phyloP scores from a whole-genome alignment of 2,329 filamentous ascomycete genomes.

The Colletotrichum endophyticum region DNA sequence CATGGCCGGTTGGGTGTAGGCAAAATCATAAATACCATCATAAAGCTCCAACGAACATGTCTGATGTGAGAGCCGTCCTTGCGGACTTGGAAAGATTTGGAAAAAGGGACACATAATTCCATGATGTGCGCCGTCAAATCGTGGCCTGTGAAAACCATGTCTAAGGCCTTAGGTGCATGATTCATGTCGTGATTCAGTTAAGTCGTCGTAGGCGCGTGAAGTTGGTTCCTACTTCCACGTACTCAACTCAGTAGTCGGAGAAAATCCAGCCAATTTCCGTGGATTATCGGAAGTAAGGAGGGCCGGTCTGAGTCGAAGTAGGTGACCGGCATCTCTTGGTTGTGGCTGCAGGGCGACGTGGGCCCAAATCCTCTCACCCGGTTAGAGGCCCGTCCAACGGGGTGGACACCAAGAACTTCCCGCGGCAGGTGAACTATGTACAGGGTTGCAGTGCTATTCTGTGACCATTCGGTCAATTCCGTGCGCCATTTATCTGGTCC shows the following conservation, averaged over 20 bases:
- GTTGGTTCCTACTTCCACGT: not conserved
- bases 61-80: not conserved
- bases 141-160: not conserved
- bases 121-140: not conserved
- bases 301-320: not conserved
- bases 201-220: not conserved
- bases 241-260: not conserved
- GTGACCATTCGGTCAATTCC: not conserved
- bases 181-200: not conserved
- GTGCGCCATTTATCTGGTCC: not conserved
- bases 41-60: fast-evolving
- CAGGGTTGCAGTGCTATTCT: not conserved
- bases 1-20: fast-evolving
- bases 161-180: not conserved
- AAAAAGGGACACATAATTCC: not conserved
- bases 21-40: not conserved
- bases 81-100: not conserved
- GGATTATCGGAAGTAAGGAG: not conserved
- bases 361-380: not conserved
- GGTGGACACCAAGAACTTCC: not conserved
- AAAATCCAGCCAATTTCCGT: not conserved
- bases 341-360: not conserved
- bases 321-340: not conserved
- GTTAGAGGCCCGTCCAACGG: not conserved
- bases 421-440: not conserved